A percentile compares a stretch with the other conserved stretches of the same genome.
These are phyloP conservation scores for Trametes gibbosa DNA, from an alignment of 768 basidiomycete genomes.

Conservation along the genomic window DNA sequence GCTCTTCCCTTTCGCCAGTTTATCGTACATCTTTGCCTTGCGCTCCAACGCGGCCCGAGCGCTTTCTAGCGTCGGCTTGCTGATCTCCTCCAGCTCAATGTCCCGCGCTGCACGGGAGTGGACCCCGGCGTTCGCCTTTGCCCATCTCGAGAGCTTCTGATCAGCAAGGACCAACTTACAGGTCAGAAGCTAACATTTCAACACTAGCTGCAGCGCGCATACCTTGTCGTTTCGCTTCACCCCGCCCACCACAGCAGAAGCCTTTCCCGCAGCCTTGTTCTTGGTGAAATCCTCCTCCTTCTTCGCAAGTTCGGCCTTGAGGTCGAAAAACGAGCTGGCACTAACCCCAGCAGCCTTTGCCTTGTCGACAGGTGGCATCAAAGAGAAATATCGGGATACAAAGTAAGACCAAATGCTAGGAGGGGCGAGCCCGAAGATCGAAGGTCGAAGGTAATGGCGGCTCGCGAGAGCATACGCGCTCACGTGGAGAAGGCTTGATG, in stretches of 20 bases:
- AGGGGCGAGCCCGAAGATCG: not conserved
- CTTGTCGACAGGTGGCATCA: constrained; percentile 48
- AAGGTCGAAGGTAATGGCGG: not conserved
- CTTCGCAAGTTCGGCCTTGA: constrained; percentile 57
- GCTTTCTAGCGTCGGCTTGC: constrained; percentile 68
- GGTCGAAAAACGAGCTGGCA: constrained; percentile 76
- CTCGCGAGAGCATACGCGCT: constrained; percentile 4
- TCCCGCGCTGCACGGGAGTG: constrained; percentile 61
- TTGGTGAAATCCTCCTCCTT: constrained; percentile 63
- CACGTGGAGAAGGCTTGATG: constrained; percentile 3
- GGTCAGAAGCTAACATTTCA: no score
- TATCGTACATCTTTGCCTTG: constrained; percentile 80
- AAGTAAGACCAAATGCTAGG: not conserved
- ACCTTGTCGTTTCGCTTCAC: constrained; percentile 74
- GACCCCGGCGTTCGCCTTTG: constrained; percentile 74
- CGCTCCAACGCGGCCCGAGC: constrained; percentile 69
- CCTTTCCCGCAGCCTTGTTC: constrained; percentile 58
- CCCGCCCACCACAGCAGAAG: constrained; percentile 52
- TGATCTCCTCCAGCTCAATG: constrained; percentile 65
- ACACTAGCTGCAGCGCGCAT: not conserved
- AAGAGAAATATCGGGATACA: not conserved
- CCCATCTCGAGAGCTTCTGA: constrained; percentile 48
- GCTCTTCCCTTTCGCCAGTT: constrained; percentile 71
- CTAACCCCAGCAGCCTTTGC: constrained; percentile 69
- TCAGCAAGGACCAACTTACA: no score